A percentile compares a stretch with the other conserved stretches of the same genome.
Evolutionary conservation across 495 filamentous ascomycete genomes (phyloP).

Genomic region (Apodospora peruviana): DNA sequence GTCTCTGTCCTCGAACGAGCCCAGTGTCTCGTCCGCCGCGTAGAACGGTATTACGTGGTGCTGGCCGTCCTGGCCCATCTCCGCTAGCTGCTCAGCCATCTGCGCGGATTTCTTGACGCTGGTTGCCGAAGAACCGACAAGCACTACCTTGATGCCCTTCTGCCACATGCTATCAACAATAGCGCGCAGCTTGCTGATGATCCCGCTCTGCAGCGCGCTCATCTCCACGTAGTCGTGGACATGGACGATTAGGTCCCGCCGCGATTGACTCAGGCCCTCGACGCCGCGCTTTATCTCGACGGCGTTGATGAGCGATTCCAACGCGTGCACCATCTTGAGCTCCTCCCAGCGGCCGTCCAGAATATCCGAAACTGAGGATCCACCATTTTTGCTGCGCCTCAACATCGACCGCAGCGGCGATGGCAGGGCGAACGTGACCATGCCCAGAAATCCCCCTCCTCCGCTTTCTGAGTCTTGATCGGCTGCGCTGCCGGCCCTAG

Average conservation of each 20-base stretch:
- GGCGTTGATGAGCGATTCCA: slow-evolving; percentile 32
- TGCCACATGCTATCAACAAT: slow-evolving; percentile 64
- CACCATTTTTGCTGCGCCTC: slow-evolving; percentile 4
- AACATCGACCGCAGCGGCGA: slow-evolving; percentile 19
- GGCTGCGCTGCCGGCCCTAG: slow-evolving; percentile 4
- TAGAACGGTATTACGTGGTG: slow-evolving; percentile 28
- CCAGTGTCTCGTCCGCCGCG: slow-evolving; percentile 6
- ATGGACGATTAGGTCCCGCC: slow-evolving; percentile 57
- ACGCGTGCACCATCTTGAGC: slow-evolving; percentile 32
- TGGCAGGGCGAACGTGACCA: slow-evolving; percentile 18
- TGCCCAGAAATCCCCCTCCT: slow-evolving; percentile 14
- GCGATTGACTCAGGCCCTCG: neutral
- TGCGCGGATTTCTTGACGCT: slow-evolving; percentile 24
- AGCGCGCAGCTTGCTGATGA: slow-evolving; percentile 58
- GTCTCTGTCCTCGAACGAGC: slow-evolving; percentile 19
- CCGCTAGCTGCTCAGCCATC: slow-evolving; percentile 25
- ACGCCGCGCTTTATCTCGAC: slow-evolving; percentile 19
- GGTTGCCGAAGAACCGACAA: slow-evolving; percentile 63
- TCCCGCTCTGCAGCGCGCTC: slow-evolving; percentile 54
- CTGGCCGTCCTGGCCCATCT: slow-evolving; percentile 25
- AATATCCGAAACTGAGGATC: neutral
- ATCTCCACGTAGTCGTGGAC: slow-evolving; percentile 78
- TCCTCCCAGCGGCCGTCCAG: slow-evolving; percentile 38
- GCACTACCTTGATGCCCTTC: slow-evolving; percentile 61
- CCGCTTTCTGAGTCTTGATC: slow-evolving; percentile 15